Percentiles rank a stretch among this genome's conserved stretches.
phyloP scores from a whole-genome alignment of 2,329 filamentous ascomycete genomes.

The Alternaria incomplexa region DNA sequence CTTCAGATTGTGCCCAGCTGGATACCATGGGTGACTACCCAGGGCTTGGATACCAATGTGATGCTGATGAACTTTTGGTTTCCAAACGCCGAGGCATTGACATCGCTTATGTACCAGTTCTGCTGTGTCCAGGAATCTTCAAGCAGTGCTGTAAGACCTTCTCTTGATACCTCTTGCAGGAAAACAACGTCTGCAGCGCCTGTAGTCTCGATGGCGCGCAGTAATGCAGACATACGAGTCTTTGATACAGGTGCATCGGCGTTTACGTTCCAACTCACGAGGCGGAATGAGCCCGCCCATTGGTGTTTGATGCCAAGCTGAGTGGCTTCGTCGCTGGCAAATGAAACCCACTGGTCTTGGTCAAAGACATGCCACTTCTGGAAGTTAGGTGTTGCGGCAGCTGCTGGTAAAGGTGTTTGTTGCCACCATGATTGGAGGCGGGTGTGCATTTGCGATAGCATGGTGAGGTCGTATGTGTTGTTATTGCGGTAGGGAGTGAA shows the following conservation, averaged over 20 bases:
- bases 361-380: too few relatives aligned
- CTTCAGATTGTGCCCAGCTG: conserved; percentile 2
- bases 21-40: not conserved
- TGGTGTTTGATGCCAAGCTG: not conserved
- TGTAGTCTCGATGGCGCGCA: not conserved
- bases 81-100: not conserved
- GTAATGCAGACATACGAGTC: conserved; percentile 4
- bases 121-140: not conserved
- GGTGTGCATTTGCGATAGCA: too few relatives aligned
- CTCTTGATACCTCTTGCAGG: conserved; percentile 4
- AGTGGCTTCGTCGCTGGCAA: too few relatives aligned
- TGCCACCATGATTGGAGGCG: too few relatives aligned
- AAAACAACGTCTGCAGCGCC: not conserved
- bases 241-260: not conserved
- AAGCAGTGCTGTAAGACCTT: not conserved
- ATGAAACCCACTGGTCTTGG: too few relatives aligned
- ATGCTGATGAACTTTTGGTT: conserved; percentile 2
- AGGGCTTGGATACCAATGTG: not conserved
- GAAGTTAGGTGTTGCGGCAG: too few relatives aligned
- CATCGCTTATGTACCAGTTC: conserved; percentile 5
- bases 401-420: too few relatives aligned
- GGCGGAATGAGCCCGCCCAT: conserved; percentile 5
- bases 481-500: too few relatives aligned
- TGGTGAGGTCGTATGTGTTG: too few relatives aligned
- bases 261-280: conserved; percentile 8